Evolutionary conservation across 169 alveolate species (phyloP).

Genomic region (Plasmodium chabaudi): DNA sequence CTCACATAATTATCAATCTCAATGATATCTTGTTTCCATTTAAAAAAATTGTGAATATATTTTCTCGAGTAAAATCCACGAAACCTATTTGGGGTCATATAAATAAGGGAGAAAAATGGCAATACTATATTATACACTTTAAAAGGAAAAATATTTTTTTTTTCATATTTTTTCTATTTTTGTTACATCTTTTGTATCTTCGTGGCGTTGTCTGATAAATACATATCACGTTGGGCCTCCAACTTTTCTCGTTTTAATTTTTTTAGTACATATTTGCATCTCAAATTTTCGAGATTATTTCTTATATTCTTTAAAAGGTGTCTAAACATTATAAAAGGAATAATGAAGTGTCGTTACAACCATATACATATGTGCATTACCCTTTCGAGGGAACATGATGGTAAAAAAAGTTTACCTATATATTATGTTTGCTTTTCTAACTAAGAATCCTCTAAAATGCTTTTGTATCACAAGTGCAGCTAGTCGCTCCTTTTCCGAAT

Average conservation of each 20-base stretch:
- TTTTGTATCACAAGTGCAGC: slow-evolving; percentile 65
- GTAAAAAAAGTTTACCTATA: slow-evolving; percentile 26
- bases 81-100: slow-evolving; percentile 12
- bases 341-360: not conserved
- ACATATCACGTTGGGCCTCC: slow-evolving; percentile 23
- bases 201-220: slow-evolving; percentile 33
- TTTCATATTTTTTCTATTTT: not conserved
- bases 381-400: not conserved
- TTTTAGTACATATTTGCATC: slow-evolving; percentile 49
- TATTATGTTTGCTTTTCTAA: slow-evolving; percentile 29
- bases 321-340: slow-evolving; percentile 6
- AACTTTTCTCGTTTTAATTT: slow-evolving; percentile 38
- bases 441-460: slow-evolving; percentile 28
- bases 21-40: slow-evolving; percentile 45
- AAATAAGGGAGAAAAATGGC: too few species aligned
- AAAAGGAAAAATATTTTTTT: not conserved
- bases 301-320: slow-evolving; percentile 20
- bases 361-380: not conserved
- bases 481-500: slow-evolving; percentile 19
- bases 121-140: too few species aligned
- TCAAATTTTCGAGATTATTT: slow-evolving; percentile 7
- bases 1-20: slow-evolving; percentile 46
- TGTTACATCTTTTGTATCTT: slow-evolving; percentile 69
- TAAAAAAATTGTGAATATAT: slow-evolving; percentile 68
- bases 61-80: slow-evolving; percentile 70